phyloP scores from a whole-genome alignment of 2,329 filamentous ascomycete genomes.

The Coniochaeta sp. region DNA sequence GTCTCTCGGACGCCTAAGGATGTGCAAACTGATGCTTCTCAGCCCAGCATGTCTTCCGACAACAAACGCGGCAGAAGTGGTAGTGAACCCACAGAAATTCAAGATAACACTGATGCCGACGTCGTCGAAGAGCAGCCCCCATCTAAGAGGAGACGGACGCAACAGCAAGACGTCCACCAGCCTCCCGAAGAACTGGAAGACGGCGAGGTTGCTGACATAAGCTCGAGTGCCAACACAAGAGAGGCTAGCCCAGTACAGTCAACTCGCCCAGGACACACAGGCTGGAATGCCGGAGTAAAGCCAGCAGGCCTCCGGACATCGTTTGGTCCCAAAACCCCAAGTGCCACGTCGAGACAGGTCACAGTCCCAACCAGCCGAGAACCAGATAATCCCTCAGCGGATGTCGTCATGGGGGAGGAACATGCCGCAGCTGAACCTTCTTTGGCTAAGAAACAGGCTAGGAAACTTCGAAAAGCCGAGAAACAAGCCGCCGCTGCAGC shows the following conservation, averaged over 20 bases:
- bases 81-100: background rate
- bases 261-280: background rate
- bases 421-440: background rate
- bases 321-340: background rate
- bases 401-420: no score
- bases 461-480: background rate
- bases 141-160: background rate
- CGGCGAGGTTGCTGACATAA: background rate
- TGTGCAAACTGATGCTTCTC: background rate
- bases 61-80: background rate
- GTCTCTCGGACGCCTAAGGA: background rate
- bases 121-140: background rate
- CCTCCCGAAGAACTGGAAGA: background rate
- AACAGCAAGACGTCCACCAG: background rate
- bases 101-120: background rate
- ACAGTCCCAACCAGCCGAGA: background rate
- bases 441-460: background rate
- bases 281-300: conserved; percentile 1
- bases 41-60: background rate
- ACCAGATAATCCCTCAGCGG: background rate
- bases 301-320: background rate
- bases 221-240: background rate
- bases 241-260: background rate
- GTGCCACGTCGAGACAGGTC: background rate
- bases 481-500: background rate